These are phyloP conservation scores for Thraustochytrium striatum DNA, from an alignment of 352 stramenopile species.

Conservation along the genomic window DNA sequence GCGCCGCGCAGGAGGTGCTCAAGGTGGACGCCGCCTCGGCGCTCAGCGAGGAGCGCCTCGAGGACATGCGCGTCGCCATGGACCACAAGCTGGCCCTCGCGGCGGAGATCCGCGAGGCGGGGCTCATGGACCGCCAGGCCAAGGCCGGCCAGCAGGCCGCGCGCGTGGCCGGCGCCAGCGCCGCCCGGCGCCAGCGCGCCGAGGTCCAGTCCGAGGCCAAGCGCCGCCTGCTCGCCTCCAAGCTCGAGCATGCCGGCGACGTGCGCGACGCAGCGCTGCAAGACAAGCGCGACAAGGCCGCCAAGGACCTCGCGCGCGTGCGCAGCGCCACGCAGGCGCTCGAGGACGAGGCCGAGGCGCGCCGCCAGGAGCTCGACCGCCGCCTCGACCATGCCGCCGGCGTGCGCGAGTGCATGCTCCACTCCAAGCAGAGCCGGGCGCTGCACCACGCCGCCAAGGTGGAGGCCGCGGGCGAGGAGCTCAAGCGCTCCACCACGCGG, in stretches of 20 bases:
- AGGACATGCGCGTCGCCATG: slow-evolving; percentile 29
- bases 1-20: not conserved
- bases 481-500: slow-evolving; percentile 9
- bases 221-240: slow-evolving; percentile 11
- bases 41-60: not conserved
- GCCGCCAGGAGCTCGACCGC: slow-evolving; percentile 24
- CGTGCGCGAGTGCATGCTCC: slow-evolving; percentile 10
- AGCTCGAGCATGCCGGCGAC: slow-evolving; percentile 14
- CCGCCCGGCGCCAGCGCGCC: not conserved
- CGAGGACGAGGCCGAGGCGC: not conserved
- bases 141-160: slow-evolving; percentile 23
- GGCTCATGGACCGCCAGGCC: not conserved
- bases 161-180: slow-evolving; percentile 12
- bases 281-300: slow-evolving; percentile 15
- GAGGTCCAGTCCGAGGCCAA: not conserved
- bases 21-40: slow-evolving; percentile 24
- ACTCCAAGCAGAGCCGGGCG: slow-evolving; percentile 32
- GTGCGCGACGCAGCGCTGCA: not conserved
- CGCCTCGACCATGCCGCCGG: not conserved
- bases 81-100: slow-evolving; percentile 38
- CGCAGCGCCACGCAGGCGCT: not conserved
- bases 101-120: slow-evolving; percentile 17
- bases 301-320: not conserved
- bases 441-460: not conserved
- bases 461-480: slow-evolving; percentile 16